These are phyloP conservation scores for Albophoma yamanashiensis DNA, from an alignment of 2,329 filamentous ascomycete species.

Conservation along the genomic window DNA sequence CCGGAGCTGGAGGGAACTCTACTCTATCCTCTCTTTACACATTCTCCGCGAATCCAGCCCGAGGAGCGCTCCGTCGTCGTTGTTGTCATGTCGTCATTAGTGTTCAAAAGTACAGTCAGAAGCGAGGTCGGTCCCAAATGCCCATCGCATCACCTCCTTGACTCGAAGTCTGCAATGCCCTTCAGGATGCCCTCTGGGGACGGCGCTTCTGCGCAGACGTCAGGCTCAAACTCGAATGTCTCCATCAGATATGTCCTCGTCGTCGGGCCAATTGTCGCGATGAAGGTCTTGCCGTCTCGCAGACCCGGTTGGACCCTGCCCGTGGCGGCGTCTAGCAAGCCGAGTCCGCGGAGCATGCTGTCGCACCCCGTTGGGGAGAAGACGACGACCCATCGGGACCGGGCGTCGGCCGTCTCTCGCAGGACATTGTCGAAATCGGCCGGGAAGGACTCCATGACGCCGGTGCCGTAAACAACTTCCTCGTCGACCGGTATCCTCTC, in stretches of 20 bases:
- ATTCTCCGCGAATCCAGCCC: background rate
- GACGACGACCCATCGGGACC: constrained; percentile 61
- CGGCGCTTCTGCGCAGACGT: constrained; percentile 73
- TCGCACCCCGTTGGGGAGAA: constrained; percentile 59
- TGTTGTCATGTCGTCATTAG: background rate
- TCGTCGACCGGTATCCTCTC: constrained; percentile 61
- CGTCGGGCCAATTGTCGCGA: constrained; percentile 90
- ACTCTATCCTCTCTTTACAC: constrained; percentile 1
- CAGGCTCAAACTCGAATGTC: constrained; percentile 56
- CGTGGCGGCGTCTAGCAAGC: constrained; percentile 35
- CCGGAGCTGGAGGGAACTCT: background rate
- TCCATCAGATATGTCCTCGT: constrained; percentile 64
- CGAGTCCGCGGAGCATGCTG: constrained; percentile 44
- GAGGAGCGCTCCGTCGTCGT: background rate
- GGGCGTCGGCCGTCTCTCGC: constrained; percentile 25
- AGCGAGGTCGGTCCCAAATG: background rate
- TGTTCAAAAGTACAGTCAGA: background rate
- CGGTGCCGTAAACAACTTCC: constrained; percentile 77
- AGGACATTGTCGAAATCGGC: constrained; percentile 49
- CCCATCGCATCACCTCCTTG: background rate
- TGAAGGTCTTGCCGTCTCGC: constrained; percentile 38
- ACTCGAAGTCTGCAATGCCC: constrained; percentile 41
- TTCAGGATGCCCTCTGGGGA: constrained; percentile 68
- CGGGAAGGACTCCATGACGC: constrained; percentile 69
- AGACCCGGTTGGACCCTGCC: constrained; percentile 22